Evolutionary conservation across 139 green algal genomes (phyloP).

Genomic region (Micromonas pusilla): DNA sequence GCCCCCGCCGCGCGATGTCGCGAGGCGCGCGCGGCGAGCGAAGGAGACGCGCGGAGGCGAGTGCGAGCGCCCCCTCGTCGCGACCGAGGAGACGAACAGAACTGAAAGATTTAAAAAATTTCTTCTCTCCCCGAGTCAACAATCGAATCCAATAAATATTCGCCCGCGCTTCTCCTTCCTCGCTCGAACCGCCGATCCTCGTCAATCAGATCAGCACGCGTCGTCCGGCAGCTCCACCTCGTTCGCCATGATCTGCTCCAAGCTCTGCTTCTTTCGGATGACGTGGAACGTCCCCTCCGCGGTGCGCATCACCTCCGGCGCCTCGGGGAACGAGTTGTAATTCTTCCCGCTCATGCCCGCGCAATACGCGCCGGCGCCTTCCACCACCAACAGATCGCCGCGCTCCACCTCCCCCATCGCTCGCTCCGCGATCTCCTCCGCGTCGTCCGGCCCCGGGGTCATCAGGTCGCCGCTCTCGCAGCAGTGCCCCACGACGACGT

Average conservation of each 20-base stretch:
- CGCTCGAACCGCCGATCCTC: too few relatives aligned
- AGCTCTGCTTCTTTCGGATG: conserved; percentile 32
- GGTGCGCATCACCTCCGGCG: conserved; percentile 28
- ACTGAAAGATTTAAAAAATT: too few relatives aligned
- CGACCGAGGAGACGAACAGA: too few relatives aligned
- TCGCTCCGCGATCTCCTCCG: conserved; percentile 29
- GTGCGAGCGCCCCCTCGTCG: too few relatives aligned
- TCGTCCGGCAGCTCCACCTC: conserved; percentile 19
- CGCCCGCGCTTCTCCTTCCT: too few relatives aligned
- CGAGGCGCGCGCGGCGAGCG: too few relatives aligned
- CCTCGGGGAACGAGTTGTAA: conserved; percentile 41
- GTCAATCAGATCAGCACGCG: not conserved
- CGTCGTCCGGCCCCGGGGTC: conserved; percentile 29
- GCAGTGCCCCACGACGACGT: conserved; percentile 40
- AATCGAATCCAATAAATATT: too few relatives aligned
- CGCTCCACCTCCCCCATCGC: conserved; percentile 18
- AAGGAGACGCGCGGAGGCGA: too few relatives aligned
- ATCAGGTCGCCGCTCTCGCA: conserved; percentile 37
- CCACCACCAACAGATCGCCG: conserved; percentile 34
- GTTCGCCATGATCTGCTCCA: conserved; percentile 30
- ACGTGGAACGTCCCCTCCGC: not conserved
- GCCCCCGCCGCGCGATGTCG: too few relatives aligned
- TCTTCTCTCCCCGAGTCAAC: too few relatives aligned
- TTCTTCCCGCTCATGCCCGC: conserved; percentile 34
- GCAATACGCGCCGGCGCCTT: conserved; percentile 39